Conservation (phyloP, 2,329 filamentous ascomycete species). For the Neofusicoccum cordaticola region DNA sequence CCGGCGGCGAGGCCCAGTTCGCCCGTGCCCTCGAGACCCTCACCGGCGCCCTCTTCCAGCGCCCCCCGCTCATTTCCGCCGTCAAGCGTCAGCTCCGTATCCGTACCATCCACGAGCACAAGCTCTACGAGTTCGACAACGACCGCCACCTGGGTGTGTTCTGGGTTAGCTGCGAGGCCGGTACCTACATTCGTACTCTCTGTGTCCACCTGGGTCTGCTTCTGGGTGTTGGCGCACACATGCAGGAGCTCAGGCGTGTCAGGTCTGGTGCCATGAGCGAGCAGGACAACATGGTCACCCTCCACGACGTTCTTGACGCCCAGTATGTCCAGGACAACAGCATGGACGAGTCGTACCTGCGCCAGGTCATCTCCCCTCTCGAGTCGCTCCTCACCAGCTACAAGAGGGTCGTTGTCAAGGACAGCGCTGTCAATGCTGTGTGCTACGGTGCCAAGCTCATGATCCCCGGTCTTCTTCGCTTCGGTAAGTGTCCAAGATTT, state of each 20-base stretch:
- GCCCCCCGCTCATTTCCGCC: conserved; percentile 93
- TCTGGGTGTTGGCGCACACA: conserved; percentile 85
- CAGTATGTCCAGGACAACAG: conserved; percentile 97
- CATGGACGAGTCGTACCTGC: conserved; percentile 87
- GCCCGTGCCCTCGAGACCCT: conserved; percentile 91
- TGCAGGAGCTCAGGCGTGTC: conserved; percentile 96
- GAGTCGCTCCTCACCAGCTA: conserved; percentile 90
- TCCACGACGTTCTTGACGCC: conserved; percentile 93
- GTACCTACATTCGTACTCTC: conserved; percentile 97
- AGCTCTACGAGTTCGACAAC: conserved; percentile 94
- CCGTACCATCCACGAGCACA: conserved; percentile 95
- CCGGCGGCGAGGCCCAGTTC: conserved; percentile 89
- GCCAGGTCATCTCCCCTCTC: conserved; percentile 85
- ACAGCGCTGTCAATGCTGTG: conserved; percentile 91
- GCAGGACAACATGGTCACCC: conserved; percentile 80
- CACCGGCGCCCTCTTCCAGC: conserved; percentile 95
- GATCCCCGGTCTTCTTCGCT: conserved; percentile 92
- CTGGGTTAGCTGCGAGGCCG: conserved; percentile 98
- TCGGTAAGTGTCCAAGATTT: conserved; percentile 58
- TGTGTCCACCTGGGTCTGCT: conserved; percentile 86
- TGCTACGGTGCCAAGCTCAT: conserved; percentile 99
- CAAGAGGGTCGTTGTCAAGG: conserved; percentile 97
- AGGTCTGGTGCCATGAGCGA: conserved; percentile 94
- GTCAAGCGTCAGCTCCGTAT: conserved; percentile 99
- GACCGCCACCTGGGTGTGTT: conserved; percentile 96